phyloP scores from a whole-genome alignment of 192 early-diverging fungal species.

The Coemansia sp. region DNA sequence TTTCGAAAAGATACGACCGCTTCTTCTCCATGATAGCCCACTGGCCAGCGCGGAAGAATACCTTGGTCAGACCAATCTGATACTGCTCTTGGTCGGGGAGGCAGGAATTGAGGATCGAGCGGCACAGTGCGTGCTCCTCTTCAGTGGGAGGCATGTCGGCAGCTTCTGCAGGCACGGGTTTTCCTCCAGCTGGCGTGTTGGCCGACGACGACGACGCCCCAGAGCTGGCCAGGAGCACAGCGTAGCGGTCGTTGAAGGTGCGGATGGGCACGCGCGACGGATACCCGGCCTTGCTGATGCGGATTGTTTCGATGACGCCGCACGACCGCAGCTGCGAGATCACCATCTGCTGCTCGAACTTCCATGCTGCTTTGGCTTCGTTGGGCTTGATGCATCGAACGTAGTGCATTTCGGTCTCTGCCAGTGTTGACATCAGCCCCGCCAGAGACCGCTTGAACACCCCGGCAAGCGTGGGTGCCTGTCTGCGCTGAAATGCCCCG shows the following conservation, averaged over 20 bases:
- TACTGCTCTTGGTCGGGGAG: conserved; percentile 78
- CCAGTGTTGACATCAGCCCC: conserved; percentile 91
- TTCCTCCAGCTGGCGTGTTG: background rate
- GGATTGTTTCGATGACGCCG: conserved; percentile 98
- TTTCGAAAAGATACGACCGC: conserved; percentile 75
- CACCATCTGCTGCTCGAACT: conserved; percentile 92
- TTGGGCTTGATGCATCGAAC: conserved; percentile 99
- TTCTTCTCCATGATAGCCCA: conserved; percentile 77
- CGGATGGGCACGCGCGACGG: conserved; percentile 85
- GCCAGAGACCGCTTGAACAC: conserved; percentile 71
- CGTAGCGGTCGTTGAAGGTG: conserved; percentile 86
- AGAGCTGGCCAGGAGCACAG: conserved; percentile 23
- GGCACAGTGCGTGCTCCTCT: conserved; percentile 62
- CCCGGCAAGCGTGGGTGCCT: conserved; percentile 50
- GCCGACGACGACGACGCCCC: background rate
- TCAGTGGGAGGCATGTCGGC: conserved; percentile 43
- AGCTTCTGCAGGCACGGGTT: background rate
- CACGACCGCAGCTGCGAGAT: conserved; percentile 92
- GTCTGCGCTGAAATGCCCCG: conserved; percentile 30
- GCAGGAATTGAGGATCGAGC: conserved; percentile 59
- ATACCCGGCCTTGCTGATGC: conserved; percentile 96
- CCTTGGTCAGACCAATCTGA: conserved; percentile 93
- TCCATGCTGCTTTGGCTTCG: conserved; percentile 86
- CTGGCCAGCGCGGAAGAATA: conserved; percentile 96
- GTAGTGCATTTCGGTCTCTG: conserved; percentile 90